A percentile compares a stretch with the other conserved stretches of the same genome.
Evolutionary conservation across 1,284 basidiomycete species (phyloP).

Genomic region (Ustilago lituana): DNA sequence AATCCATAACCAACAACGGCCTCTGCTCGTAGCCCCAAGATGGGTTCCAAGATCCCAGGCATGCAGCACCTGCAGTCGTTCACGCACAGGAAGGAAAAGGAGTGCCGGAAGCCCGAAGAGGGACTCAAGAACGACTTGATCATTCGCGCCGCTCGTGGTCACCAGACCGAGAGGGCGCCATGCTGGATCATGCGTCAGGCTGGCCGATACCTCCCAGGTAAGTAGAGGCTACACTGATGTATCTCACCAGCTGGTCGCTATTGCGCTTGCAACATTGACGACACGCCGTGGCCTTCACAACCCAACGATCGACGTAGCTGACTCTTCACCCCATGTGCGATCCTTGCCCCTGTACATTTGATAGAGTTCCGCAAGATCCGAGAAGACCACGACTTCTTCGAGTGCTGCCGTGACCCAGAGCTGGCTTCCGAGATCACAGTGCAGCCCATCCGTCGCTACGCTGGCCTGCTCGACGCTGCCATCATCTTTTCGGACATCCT

Average conservation of each 20-base stretch:
- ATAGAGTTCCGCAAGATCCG: conserved; percentile 65
- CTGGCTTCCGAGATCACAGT: conserved; percentile 66
- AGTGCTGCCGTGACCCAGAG: conserved; percentile 64
- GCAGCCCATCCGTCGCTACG: conserved; percentile 65
- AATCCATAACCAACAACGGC: no score
- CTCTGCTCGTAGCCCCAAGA: conserved; percentile 5
- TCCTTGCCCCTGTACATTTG: no score
- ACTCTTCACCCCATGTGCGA: no score
- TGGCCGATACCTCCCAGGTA: conserved; percentile 92
- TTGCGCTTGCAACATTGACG: no score
- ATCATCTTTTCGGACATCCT: conserved; percentile 67
- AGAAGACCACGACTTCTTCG: conserved; percentile 66
- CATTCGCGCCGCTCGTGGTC: conserved; percentile 85
- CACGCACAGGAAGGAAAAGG: conserved; percentile 51
- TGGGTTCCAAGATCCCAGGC: conserved; percentile 55
- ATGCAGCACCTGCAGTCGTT: conserved; percentile 56
- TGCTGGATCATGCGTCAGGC: conserved; percentile 99
- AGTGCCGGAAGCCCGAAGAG: conserved; percentile 44
- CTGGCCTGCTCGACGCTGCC: conserved; percentile 64
- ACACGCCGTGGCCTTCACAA: no score
- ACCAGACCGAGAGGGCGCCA: conserved; percentile 88
- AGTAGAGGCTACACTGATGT: no score
- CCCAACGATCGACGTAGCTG: no score
- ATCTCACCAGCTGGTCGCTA: conserved; percentile 12
- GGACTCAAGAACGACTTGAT: conserved; percentile 86